These are phyloP conservation scores for Sporobolomyces roseus DNA, from an alignment of 768 basidiomycete genomes.

Conservation along the genomic window DNA sequence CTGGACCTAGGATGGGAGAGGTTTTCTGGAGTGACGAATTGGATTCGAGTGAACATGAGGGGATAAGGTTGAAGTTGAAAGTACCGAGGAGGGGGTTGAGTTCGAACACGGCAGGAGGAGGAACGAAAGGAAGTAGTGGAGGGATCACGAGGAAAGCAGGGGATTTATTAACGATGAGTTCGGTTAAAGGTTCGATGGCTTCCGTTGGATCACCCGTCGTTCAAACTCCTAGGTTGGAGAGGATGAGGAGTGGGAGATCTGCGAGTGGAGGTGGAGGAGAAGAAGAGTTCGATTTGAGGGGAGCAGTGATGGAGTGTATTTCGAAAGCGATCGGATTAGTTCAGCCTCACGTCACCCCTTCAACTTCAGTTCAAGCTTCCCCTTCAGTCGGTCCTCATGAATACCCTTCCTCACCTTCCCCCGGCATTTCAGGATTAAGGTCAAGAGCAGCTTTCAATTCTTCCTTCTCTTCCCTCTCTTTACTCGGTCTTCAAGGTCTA, in stretches of 20 bases:
- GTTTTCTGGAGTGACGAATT: slow-evolving; percentile 34
- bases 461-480: slow-evolving; percentile 46
- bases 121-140: slow-evolving; percentile 13
- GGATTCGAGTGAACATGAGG: slow-evolving; percentile 23
- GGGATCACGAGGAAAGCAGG: slow-evolving; percentile 49
- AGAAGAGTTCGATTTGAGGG: slow-evolving; percentile 87
- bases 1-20: slow-evolving; percentile 40
- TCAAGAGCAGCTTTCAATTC: slow-evolving; percentile 44
- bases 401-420: background rate
- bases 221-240: slow-evolving; percentile 25
- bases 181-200: slow-evolving; percentile 18
- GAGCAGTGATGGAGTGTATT: slow-evolving; percentile 95
- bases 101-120: background rate
- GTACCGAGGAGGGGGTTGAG: background rate
- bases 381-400: slow-evolving; percentile 47
- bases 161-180: slow-evolving; percentile 52
- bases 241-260: slow-evolving; percentile 1
- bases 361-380: slow-evolving; percentile 45
- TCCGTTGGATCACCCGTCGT: slow-evolving; percentile 3
- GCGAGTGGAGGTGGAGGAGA: slow-evolving; percentile 48
- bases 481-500: slow-evolving; percentile 43
- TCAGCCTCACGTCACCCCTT: slow-evolving; percentile 61
- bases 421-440: slow-evolving; percentile 19
- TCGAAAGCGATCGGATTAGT: slow-evolving; percentile 93
- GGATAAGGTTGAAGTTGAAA: slow-evolving; percentile 21